A percentile compares a stretch with the other conserved stretches of the same genome.
These are phyloP conservation scores for Botrytis medusae DNA, from an alignment of 2,329 filamentous ascomycete genomes.

Conservation along the genomic window DNA sequence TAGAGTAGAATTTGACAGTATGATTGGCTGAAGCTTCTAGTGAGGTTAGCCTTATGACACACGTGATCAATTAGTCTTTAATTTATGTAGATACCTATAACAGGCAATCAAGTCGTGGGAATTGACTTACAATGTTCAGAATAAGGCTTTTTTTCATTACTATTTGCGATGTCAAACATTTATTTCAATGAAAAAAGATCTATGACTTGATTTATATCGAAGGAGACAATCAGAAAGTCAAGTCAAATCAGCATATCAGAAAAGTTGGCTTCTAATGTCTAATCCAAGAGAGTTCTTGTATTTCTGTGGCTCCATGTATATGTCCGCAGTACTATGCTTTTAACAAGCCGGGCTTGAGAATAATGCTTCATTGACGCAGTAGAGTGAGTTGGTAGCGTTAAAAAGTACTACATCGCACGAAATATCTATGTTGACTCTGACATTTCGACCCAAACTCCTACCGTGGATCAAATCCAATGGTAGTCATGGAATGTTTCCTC, in stretches of 20 bases:
- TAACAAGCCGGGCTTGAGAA: not conserved
- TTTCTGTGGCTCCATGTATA: not conserved
- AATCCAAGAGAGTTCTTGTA: slow-evolving; percentile 4
- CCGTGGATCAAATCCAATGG: not conserved
- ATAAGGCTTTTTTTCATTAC: not conserved
- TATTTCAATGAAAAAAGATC: not conserved
- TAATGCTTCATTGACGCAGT: not conserved
- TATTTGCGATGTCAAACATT: not conserved
- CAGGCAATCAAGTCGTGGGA: not conserved
- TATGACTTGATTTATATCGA: not conserved
- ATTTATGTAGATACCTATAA: not conserved
- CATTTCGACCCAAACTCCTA: not conserved
- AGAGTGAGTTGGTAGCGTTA: not conserved
- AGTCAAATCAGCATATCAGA: not conserved
- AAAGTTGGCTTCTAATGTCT: not conserved
- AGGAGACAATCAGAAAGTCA: not conserved
- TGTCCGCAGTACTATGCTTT: not conserved
- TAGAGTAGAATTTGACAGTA: rapidly evolving
- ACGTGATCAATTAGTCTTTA: not conserved
- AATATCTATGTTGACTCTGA: not conserved
- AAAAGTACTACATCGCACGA: not conserved
- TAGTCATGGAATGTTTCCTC: not conserved
- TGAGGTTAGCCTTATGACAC: not conserved
- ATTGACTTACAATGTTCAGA: not conserved
- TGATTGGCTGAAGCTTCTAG: not conserved